Evolutionary conservation across 257 asterid genomes (phyloP).

Genomic region (Ilex asprella): DNA sequence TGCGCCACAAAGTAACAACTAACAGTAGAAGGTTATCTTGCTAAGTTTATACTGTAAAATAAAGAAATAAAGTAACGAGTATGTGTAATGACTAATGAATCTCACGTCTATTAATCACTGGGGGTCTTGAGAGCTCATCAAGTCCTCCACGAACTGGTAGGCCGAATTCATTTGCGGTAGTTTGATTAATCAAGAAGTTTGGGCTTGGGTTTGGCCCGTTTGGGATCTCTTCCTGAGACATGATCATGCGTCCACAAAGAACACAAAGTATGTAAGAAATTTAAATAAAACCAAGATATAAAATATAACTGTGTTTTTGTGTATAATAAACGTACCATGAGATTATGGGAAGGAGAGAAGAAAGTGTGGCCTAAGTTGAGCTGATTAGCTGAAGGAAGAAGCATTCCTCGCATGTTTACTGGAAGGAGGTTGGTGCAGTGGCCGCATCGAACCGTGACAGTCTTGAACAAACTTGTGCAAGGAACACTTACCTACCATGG

Average conservation of each 20-base stretch:
- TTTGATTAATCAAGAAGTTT: slow-evolving; percentile 30
- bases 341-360: slow-evolving; percentile 30
- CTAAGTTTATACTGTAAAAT: too few species aligned
- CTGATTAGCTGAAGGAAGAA: slow-evolving; percentile 23
- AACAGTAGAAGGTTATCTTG: background rate
- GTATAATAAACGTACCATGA: slow-evolving; percentile 19
- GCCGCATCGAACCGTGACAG: slow-evolving; percentile 43
- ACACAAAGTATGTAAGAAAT: background rate
- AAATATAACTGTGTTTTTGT: too few species aligned
- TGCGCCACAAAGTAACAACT: too few species aligned
- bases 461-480: slow-evolving; percentile 37
- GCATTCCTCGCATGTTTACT: slow-evolving; percentile 29
- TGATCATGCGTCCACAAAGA: background rate
- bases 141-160: slow-evolving; percentile 22
- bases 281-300: background rate
- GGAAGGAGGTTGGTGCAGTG: slow-evolving; percentile 42
- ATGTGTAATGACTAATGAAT: background rate
- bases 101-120: slow-evolving; percentile 29
- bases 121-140: slow-evolving; percentile 31
- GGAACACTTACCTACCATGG: slow-evolving; percentile 37
- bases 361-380: slow-evolving; percentile 21
- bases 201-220: slow-evolving; percentile 8
- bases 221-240: slow-evolving; percentile 30
- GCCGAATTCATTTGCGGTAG: slow-evolving; percentile 15
- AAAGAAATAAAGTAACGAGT: background rate